Conservation (phyloP, 1,139 yeast genomes). For the Ashbya aceris region DNA sequence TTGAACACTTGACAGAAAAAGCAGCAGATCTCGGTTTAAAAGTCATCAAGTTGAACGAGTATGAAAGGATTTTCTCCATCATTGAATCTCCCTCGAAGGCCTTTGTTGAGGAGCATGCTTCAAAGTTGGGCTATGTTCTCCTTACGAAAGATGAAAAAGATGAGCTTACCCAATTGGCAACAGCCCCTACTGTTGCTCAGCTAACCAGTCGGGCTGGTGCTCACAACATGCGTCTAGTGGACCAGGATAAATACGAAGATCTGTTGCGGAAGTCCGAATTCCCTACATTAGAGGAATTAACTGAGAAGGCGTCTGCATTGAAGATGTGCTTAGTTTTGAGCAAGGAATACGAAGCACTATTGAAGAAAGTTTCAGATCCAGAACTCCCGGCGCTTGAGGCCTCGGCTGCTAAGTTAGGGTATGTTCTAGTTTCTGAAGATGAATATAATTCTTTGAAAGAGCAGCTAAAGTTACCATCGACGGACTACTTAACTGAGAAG, state of each 20-base stretch:
- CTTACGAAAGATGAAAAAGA: conserved; percentile 10
- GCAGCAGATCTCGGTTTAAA: conserved; percentile 29
- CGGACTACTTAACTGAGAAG: conserved; percentile 23
- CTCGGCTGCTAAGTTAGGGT: conserved; percentile 3
- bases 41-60: conserved; percentile 16
- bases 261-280: conserved; percentile 6
- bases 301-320: conserved; percentile 10
- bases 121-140: conserved; percentile 8
- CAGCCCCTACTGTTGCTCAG: conserved; percentile 10
- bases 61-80: conserved; percentile 4
- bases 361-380: conserved; percentile 10
- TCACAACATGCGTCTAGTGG: conserved; percentile 9
- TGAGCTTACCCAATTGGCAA: conserved; percentile 11
- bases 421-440: conserved; percentile 1
- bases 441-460: conserved; percentile 12
- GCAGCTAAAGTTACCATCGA: conserved; percentile 18
- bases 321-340: conserved; percentile 18
- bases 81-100: conserved; percentile 16
- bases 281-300: conserved; percentile 11
- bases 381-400: conserved; percentile 6
- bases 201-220: conserved; percentile 10
- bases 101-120: conserved; percentile 13
- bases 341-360: conserved; percentile 18
- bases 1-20: conserved; percentile 19
- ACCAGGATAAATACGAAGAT: conserved; percentile 7